Percentiles rank a stretch among this genome's conserved stretches.
These are phyloP conservation scores for Sporisorium scitamineum DNA, from an alignment of 1,284 basidiomycete genomes.

Conservation along the genomic window DNA sequence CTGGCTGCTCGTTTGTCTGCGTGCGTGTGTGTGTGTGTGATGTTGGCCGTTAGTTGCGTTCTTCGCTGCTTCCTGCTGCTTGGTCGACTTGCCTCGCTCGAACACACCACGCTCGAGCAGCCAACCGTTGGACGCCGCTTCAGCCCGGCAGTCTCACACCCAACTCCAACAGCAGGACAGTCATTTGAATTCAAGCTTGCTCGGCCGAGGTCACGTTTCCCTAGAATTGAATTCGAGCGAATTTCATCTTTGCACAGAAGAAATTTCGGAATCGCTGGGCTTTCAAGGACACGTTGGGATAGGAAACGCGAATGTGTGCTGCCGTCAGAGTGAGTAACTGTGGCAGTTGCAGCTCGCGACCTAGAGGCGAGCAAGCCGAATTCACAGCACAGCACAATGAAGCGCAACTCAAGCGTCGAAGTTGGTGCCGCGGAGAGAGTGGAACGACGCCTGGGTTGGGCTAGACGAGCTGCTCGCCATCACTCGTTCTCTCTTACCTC, in stretches of 20 bases:
- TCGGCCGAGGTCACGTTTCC: conserved; percentile 1
- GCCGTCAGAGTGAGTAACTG: neutral
- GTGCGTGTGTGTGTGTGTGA: neutral
- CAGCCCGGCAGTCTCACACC: neutral
- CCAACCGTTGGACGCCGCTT: neutral
- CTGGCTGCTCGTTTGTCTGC: neutral
- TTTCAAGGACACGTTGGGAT: neutral
- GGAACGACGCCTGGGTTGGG: neutral
- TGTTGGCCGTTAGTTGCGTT: conserved; percentile 1
- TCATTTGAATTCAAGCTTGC: neutral
- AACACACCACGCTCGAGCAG: neutral
- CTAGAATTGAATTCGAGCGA: neutral
- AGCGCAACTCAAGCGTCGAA: neutral
- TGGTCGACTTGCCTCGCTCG: neutral
- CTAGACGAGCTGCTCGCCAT: conserved; percentile 34
- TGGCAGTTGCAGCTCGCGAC: neutral
- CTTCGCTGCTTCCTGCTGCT: neutral
- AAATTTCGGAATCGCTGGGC: neutral
- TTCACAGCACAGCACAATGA: neutral
- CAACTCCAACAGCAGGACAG: neutral
- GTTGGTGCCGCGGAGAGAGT: neutral
- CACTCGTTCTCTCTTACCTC: conserved; percentile 29
- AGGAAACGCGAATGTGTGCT: neutral
- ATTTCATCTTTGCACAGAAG: neutral
- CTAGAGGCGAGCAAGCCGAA: neutral